Base-by-base conservation (phyloP, 345 rosid genomes). In the Kernera saxatilis region DNA sequence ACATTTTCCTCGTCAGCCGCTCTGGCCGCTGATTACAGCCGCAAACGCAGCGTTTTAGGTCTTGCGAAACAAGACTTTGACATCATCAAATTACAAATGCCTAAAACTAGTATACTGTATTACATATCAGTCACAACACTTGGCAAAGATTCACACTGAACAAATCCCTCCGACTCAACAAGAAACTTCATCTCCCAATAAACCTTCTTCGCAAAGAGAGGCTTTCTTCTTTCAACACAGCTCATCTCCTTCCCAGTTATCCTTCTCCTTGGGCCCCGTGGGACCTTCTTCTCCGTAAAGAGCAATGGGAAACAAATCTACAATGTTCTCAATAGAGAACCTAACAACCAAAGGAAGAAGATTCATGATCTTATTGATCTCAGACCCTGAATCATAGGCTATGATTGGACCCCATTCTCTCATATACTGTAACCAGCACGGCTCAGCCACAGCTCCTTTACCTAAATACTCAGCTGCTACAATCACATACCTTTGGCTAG, bases 231-330 rank as follows among this genome's bases (percentile, higher is more conserved):
- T 36, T 75, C 70, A 75, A 55, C 70, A 79, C 66, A 84, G 80
- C 78, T 93, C 98, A 72, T 93, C 97, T 78, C 91, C 95, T 41
- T 61, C 40, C 98, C 98, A 90, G 54, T 93, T 90, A 55, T 88
- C 81, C 50, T 93, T 93, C 83, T 90, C 98, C 78, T 93, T 93
- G 1, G 97, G 98, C 22, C 98, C 98, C 0, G 97, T 88, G 5
- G 98, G 98, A 49, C 98, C 98, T 77, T 93, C 97, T 85, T 93
- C 98, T 0, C 98, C 98, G 8, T 90, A 90, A 11, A 93, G 90
- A 79, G 87, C 93, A 1, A 91, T 83, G 1, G 98, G 98, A 62
- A 93, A 86, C 86, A 87, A 80, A 52, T 93, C 95, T 18, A 88
- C 69, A 67, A 93, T 75, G 78, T 81, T 87, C 82, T 85, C 92